phyloP scores from a whole-genome alignment of 2,329 filamentous ascomycete species.

The Penicillium occitanis region DNA sequence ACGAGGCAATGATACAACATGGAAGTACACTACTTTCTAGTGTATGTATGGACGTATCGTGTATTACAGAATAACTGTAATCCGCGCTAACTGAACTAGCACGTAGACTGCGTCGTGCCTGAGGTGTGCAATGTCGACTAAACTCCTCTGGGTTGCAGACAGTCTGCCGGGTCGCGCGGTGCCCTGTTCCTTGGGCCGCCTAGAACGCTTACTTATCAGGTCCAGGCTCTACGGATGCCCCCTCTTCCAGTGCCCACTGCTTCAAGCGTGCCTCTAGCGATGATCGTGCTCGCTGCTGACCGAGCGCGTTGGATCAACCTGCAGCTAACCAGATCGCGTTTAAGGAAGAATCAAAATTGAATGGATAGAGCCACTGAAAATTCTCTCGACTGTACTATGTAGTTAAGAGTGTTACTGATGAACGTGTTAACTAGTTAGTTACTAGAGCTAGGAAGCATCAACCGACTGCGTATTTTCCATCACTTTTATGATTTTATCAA shows the following conservation, averaged over 20 bases:
- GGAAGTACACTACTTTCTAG: background rate
- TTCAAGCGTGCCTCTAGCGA: background rate
- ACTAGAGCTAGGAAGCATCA: background rate
- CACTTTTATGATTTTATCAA: background rate
- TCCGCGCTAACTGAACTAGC: background rate
- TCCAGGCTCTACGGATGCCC: conserved; percentile 4
- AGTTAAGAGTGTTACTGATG: background rate
- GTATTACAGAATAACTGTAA: background rate
- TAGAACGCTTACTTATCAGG: conserved; percentile 19
- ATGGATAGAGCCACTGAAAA: background rate
- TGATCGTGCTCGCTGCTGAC: background rate
- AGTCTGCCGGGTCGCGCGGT: background rate
- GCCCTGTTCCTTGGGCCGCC: conserved; percentile 20
- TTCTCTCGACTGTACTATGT: background rate
- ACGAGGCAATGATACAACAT: background rate
- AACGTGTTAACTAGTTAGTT: background rate
- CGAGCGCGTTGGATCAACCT: conserved; percentile 12
- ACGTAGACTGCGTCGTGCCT: conserved; percentile 10
- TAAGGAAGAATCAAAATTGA: background rate
- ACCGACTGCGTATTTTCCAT: background rate
- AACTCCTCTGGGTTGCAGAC: background rate
- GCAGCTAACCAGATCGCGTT: conserved; percentile 8
- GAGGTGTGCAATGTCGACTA: conserved; percentile 11
- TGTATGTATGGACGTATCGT: background rate
- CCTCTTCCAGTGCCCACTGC: background rate